phyloP scores from a whole-genome alignment of 306 rosid genomes.

The Glycine tomentella region DNA sequence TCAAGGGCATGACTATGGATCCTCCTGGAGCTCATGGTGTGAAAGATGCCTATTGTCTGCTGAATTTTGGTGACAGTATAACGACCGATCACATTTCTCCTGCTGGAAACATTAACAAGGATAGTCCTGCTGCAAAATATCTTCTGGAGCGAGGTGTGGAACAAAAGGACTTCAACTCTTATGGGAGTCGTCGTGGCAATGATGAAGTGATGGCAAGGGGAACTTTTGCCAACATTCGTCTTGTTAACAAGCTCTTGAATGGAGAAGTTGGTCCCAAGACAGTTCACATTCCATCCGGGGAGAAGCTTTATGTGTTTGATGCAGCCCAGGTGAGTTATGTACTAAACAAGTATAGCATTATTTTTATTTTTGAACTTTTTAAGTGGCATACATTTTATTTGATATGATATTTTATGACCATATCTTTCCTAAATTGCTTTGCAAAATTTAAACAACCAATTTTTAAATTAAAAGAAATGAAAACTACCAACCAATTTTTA shows the following conservation, averaged over 20 bases:
- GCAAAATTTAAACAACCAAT: neutral
- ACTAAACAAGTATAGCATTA: constrained; percentile 7
- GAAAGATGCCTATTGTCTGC: constrained; percentile 93
- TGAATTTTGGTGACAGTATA: constrained; percentile 97
- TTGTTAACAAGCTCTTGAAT: constrained; percentile 95
- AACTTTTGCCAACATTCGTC: constrained; percentile 96
- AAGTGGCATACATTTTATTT: neutral
- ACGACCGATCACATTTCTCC: constrained; percentile 99
- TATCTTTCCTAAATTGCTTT: constrained; percentile 16
- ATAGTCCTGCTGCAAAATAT: constrained; percentile 94
- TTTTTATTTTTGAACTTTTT: constrained; percentile 10
- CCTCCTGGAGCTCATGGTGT: constrained; percentile 98
- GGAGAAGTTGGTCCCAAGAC: constrained; percentile 98
- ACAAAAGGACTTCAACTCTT: constrained; percentile 94
- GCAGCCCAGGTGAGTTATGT: constrained; percentile 80
- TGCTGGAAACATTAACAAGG: constrained; percentile 96
- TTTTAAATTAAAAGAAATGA: too few species aligned
- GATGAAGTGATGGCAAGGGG: constrained; percentile 99
- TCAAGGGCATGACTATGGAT: constrained; percentile 90
- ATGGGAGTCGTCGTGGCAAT: constrained; percentile 99
- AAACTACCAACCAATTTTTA: too few species aligned
- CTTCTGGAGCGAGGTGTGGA: constrained; percentile 86
- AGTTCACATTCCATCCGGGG: constrained; percentile 89
- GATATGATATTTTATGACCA: constrained; percentile 10
- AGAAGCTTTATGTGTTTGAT: constrained; percentile 88